Evolutionary conservation across 169 alveolate genomes (phyloP).

Genomic region (Eimeria mitis): DNA sequence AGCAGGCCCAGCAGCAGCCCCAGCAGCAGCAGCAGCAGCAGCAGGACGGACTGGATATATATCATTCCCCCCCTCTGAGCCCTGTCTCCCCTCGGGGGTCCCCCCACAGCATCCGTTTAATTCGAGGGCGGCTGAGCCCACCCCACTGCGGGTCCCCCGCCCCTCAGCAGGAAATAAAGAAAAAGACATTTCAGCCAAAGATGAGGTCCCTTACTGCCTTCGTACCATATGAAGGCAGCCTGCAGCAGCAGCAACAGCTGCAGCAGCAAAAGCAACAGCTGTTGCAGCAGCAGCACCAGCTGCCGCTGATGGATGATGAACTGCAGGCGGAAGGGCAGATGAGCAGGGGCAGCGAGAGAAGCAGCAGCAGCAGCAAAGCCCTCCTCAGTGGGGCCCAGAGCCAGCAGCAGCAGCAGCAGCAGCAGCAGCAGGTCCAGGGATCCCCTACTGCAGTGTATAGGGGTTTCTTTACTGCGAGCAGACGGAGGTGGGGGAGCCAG

Average conservation of each 20-base stretch:
- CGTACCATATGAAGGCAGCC: conserved; percentile 14
- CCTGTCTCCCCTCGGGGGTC: neutral
- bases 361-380: neutral
- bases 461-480: neutral
- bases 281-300: neutral
- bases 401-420: conserved; percentile 6
- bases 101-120: neutral
- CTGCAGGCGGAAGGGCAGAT: neutral
- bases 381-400: neutral
- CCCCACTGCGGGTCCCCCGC: neutral
- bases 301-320: neutral
- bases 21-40: conserved; percentile 34
- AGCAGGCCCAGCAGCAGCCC: neutral
- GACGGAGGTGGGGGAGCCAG: neutral
- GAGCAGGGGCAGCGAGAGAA: neutral
- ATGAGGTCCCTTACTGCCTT: conserved; percentile 8
- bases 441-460: neutral
- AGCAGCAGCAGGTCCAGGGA: neutral
- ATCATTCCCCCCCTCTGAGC: neutral
- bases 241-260: conserved; percentile 34
- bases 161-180: neutral
- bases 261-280: neutral
- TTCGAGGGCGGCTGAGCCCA: neutral
- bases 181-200: neutral
- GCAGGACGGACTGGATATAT: neutral